Evolutionary conservation across 1,284 basidiomycete genomes (phyloP).

Genomic region (Sutorius eximius): DNA sequence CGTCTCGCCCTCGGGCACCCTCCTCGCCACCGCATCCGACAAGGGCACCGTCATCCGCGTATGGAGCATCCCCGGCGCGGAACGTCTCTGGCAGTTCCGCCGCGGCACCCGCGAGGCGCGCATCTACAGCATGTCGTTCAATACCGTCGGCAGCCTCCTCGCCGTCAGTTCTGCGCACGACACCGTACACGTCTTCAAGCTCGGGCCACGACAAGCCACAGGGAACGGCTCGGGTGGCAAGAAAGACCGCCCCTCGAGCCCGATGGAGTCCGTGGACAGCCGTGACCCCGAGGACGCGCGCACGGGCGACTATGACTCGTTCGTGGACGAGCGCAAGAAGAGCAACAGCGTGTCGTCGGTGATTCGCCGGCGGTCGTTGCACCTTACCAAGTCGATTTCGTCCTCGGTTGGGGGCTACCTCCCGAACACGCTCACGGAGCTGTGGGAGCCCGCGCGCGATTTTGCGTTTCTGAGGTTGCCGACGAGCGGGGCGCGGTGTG

Average conservation of each 20-base stretch:
- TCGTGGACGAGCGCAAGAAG: conserved; percentile 69
- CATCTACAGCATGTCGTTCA: conserved; percentile 94
- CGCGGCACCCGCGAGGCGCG: conserved; percentile 83
- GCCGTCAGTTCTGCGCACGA: conserved; percentile 92
- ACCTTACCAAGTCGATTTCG: conserved; percentile 78
- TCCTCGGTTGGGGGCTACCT: conserved; percentile 88
- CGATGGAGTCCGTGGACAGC: conserved; percentile 65
- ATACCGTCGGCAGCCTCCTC: conserved; percentile 78
- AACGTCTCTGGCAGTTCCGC: conserved; percentile 94
- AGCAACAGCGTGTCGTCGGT: conserved; percentile 56
- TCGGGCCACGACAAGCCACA: conserved; percentile 40
- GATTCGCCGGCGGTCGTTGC: conserved; percentile 71
- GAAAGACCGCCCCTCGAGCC: conserved; percentile 46
- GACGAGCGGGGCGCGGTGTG: conserved; percentile 74
- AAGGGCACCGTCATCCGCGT: conserved; percentile 98
- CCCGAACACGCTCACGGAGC: conserved; percentile 88
- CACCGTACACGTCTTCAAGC: conserved; percentile 96
- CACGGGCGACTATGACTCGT: conserved; percentile 74
- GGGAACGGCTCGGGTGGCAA: conserved; percentile 17
- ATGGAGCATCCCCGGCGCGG: conserved; percentile 87
- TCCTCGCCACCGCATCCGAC: conserved; percentile 92
- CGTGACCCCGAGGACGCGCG: conserved; percentile 52
- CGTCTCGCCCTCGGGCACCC: conserved; percentile 84
- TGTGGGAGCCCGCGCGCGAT: conserved; percentile 96
- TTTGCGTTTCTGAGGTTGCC: conserved; percentile 93